Percentiles rank a stretch among this genome's conserved stretches.
Conservation (phyloP, 2,329 filamentous ascomycete genomes). For the Phaeosphaeria sp. region DNA sequence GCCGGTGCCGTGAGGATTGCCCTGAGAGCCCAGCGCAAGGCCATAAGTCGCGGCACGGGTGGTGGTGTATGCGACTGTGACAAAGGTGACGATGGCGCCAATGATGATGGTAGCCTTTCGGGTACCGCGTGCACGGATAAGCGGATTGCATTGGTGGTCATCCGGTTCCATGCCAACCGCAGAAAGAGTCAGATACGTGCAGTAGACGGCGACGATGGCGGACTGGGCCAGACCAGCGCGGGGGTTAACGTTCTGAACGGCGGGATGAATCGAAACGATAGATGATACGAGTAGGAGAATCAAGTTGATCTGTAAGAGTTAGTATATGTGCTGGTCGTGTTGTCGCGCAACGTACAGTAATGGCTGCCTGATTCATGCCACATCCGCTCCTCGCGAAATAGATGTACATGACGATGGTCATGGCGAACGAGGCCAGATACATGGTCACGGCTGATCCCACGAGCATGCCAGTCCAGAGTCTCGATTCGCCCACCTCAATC, state of each 20-base stretch:
- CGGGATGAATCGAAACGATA: slow-evolving; percentile 84
- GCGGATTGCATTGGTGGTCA: slow-evolving; percentile 90
- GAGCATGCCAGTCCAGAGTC: slow-evolving; percentile 81
- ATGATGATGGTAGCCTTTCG: slow-evolving; percentile 90
- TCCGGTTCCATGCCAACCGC: slow-evolving; percentile 99
- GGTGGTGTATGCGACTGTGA: slow-evolving; percentile 96
- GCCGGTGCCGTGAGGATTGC: slow-evolving; percentile 58
- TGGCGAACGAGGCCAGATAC: slow-evolving; percentile 87
- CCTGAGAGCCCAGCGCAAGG: slow-evolving; percentile 72
- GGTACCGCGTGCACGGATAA: slow-evolving; percentile 83
- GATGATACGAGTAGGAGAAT: slow-evolving; percentile 82
- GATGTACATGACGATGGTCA: slow-evolving; percentile 96
- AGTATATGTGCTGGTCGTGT: neutral
- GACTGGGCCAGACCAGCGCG: slow-evolving; percentile 96
- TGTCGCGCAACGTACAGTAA: slow-evolving; percentile 63
- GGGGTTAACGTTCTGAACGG: slow-evolving; percentile 88
- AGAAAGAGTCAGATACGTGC: slow-evolving; percentile 97
- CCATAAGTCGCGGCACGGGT: slow-evolving; percentile 94
- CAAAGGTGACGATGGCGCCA: slow-evolving; percentile 93
- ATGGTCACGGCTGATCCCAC: slow-evolving; percentile 93
- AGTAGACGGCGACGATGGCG: slow-evolving; percentile 96
- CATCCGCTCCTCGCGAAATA: slow-evolving; percentile 87
- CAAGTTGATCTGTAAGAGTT: slow-evolving; percentile 70
- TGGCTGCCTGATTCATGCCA: slow-evolving; percentile 95
- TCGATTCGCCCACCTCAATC: slow-evolving; percentile 88